Evolutionary conservation across 2,329 filamentous ascomycete species (phyloP), one percentile per base, ranked within the genome.

Genomic region (Epichloe uncinata): DNA sequence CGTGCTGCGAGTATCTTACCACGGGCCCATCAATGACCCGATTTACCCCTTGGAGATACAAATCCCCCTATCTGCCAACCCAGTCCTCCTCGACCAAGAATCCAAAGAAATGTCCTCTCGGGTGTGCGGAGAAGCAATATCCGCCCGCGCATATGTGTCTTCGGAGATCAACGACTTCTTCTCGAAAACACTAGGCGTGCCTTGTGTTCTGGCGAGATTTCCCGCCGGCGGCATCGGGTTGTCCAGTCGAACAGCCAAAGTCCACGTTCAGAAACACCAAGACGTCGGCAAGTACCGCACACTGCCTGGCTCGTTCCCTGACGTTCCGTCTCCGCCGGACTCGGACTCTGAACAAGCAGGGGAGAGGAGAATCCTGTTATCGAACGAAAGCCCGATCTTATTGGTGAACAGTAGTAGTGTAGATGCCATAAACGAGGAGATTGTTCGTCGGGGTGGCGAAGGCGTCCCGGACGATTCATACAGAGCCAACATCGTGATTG

Each of bases 331-430:
- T 18, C 77, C 75, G 8, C 73, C 75, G 2, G 78, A 81, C 46
- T 82, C 79, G 0, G 78, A 79, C 52, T 70, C 68, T 26, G 72
- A 81, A 42, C 58, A 60, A 20, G 53, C 55, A 58, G 58, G 15
- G 59, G 59, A 56, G 50, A 64, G 49, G 64, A 74, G 81, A 3
- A 89, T 97, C 35, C 70, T 93, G 0, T 71, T 98, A 3, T 86
- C 90, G 22, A 98, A 98, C 63, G 93, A 97, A 66, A 95, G 88
- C 48, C 91, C 93, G 0, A 94, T 98, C 42, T 75, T 98, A 0
- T 78, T 87, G 44, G 83, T 97, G 50, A 88, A 87, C 18, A 77
- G 80, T 49, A 81, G 85, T 9, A 96, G 89, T 57, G 76, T 97
- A 44, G 81, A 87, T 44, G 76, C 75, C 2, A 69, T 97, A 7